Base-by-base conservation (phyloP, 768 basidiomycete species). In the Phanerochaete carnosa region DNA sequence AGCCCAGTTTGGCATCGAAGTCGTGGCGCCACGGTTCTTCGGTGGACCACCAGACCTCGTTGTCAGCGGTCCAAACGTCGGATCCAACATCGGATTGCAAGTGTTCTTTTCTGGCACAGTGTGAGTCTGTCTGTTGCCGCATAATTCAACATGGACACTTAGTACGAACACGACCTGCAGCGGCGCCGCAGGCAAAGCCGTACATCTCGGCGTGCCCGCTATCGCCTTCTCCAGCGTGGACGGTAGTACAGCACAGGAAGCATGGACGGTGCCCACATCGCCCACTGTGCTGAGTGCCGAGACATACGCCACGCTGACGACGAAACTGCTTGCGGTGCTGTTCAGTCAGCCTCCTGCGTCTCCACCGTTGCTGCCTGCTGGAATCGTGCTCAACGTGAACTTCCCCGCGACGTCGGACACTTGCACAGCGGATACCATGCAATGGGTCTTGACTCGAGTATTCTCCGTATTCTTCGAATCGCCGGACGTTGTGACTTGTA, bases 371-470 rank as follows among this genome's bases (percentile, higher is more conserved):
- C 74, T 82, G 19, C 83, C 82, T 0, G 23, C 69, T 0, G 75
- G 75, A 25, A 70, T 76, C 57, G 73, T 72, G 45, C 61, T 85
- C 60, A 83, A 82, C 66, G 81, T 85, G 65, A 85, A 84, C 72
- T 76, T 66, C 65, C 59, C 59, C n/a, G 49, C 70, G 26, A 67
- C 68, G 28, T 59, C 62, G 49, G 16, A 22, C 19, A 60, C 46
- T 46, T 77, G 76, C 60, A 54, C 58, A 16, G 68, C 62, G 30
- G 45, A 43, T 11, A 65, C 58, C 57, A 72, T 68, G 69, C 52
- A 64, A 45, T 76, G 69, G 62, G 72, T 76, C 19, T 59, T 76
- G 29, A 73, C 75, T 37, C 65, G 75, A 6, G 65, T 73, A 45
- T 57, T 66, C 45, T 55, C 63, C 37, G 61, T 54, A 35, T 62